Conservation (phyloP, 768 basidiomycete genomes). For the Tulasnella sp. region DNA sequence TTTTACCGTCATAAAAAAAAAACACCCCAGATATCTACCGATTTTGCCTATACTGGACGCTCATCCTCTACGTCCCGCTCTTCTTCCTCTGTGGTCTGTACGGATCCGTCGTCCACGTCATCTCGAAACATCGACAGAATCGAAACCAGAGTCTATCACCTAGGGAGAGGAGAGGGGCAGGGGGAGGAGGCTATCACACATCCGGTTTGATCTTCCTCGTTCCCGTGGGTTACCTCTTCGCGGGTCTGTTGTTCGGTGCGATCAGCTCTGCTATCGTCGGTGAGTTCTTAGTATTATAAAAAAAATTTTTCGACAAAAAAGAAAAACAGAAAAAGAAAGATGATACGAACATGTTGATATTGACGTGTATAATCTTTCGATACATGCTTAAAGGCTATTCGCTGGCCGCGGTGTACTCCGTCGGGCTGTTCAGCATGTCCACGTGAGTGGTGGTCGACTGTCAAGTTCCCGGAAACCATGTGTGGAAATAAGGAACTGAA, state of each 20-base stretch:
- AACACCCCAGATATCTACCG: constrained; percentile 11
- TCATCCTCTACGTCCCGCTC: constrained; percentile 15
- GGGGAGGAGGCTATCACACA: not conserved
- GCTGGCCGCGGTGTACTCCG: constrained; percentile 16
- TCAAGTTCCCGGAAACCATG: not conserved
- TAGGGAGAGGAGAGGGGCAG: too few relatives aligned
- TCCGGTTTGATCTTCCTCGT: not conserved
- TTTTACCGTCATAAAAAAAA: not conserved
- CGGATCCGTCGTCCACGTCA: constrained; percentile 4
- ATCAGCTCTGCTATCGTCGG: constrained; percentile 15
- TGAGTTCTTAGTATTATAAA: too few relatives aligned
- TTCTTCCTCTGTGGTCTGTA: constrained; percentile 14
- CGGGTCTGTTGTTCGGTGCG: constrained; percentile 11
- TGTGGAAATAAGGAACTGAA: not conserved
- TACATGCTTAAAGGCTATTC: constrained; percentile 1
- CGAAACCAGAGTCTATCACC: too few relatives aligned
- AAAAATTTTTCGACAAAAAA: too few relatives aligned
- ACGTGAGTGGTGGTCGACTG: constrained; percentile 14
- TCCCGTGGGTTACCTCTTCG: constrained; percentile 9
- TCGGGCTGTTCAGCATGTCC: constrained; percentile 14
- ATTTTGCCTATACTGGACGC: constrained; percentile 18
- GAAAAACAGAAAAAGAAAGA: too few relatives aligned
- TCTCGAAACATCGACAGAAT: not conserved
- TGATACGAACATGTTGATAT: too few relatives aligned
- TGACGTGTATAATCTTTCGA: not conserved